A percentile compares a stretch with the other conserved stretches of the same genome.
Evolutionary conservation across 2,329 filamentous ascomycete species (phyloP).

Genomic region (Phialemonium atrogriseum): DNA sequence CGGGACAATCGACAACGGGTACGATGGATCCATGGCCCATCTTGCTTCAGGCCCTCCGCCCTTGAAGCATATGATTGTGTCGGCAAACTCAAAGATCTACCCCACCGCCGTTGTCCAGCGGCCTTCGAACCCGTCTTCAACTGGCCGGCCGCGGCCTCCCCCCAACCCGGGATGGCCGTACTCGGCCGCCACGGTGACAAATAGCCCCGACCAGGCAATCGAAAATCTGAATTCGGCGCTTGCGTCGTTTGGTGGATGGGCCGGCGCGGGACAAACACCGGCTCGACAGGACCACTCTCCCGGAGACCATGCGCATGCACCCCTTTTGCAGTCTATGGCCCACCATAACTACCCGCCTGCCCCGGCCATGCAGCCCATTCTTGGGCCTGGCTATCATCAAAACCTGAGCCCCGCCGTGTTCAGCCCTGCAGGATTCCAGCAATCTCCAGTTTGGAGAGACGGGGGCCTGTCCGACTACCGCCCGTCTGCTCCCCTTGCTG

Average conservation of each 20-base stretch:
- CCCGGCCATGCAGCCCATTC: conserved; percentile 16
- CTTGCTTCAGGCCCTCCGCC: conserved; percentile 66
- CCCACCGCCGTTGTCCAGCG: conserved; percentile 19
- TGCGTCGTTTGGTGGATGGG: conserved; percentile 11
- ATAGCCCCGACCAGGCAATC: conserved; percentile 5
- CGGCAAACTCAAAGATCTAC: conserved; percentile 35
- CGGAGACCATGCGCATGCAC: conserved; percentile 6
- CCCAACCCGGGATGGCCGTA: conserved; percentile 13
- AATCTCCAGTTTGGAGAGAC: conserved; percentile 29
- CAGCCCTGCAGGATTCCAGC: conserved; percentile 28
- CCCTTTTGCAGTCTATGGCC: conserved; percentile 10
- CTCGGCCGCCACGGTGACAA: conserved; percentile 6
- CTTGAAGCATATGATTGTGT: conserved; percentile 74
- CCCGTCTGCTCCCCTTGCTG: conserved; percentile 20
- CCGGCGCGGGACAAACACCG: conserved; percentile 6
- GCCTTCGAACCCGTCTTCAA: conserved; percentile 7
- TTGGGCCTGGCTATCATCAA: conserved; percentile 24
- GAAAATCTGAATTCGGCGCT: conserved; percentile 7
- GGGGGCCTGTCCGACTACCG: conserved; percentile 22
- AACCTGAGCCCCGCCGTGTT: conserved; percentile 29
- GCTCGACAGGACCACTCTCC: conserved; percentile 4
- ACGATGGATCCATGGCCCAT: conserved; percentile 74
- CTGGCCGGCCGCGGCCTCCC: conserved; percentile 7
- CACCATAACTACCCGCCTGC: conserved; percentile 13
- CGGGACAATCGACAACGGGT: conserved; percentile 85